Conservation (phyloP, 2,329 filamentous ascomycete genomes). For the Teratosphaeria destructans region DNA sequence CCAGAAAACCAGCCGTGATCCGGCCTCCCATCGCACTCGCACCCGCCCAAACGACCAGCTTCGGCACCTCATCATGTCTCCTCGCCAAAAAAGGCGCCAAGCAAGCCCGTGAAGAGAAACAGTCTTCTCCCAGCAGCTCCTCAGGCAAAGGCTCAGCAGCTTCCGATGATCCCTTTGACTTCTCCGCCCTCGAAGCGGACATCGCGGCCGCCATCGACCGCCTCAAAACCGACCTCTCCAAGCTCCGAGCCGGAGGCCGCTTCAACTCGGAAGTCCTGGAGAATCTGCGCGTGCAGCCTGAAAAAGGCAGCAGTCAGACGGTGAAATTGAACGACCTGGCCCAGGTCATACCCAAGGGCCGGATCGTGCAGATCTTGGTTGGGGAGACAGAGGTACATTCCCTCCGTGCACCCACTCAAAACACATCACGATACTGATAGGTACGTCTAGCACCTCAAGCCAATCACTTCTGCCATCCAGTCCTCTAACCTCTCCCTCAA, state of each 20-base stretch:
- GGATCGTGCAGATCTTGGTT: slow-evolving; percentile 51
- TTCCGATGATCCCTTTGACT: slow-evolving; percentile 50
- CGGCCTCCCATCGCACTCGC: too few relatives aligned
- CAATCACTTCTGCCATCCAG: slow-evolving; percentile 44
- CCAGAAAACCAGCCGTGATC: slow-evolving; percentile 2
- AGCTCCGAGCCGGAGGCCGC: slow-evolving; percentile 51
- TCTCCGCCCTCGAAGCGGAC: slow-evolving; percentile 45
- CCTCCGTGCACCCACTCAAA: background rate
- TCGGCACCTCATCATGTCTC: slow-evolving; percentile 33
- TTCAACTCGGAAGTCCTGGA: slow-evolving; percentile 55
- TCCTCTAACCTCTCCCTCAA: slow-evolving; percentile 39
- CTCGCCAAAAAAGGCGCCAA: slow-evolving; percentile 45
- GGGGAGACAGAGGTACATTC: slow-evolving; percentile 49
- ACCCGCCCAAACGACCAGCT: slow-evolving; percentile 13
- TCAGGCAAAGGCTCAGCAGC: background rate
- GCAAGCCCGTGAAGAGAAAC: slow-evolving; percentile 31
- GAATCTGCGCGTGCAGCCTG: slow-evolving; percentile 47
- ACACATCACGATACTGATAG: background rate
- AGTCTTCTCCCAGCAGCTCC: background rate
- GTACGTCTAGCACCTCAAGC: slow-evolving; percentile 41
- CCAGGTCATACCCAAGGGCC: slow-evolving; percentile 55
- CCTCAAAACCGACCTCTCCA: slow-evolving; percentile 51
- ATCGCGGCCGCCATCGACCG: slow-evolving; percentile 46
- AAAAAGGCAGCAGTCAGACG: slow-evolving; percentile 40
- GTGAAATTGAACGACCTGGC: slow-evolving; percentile 52